phyloP scores from a whole-genome alignment of 2,329 filamentous ascomycete species.

The Scytalidium sp. region DNA sequence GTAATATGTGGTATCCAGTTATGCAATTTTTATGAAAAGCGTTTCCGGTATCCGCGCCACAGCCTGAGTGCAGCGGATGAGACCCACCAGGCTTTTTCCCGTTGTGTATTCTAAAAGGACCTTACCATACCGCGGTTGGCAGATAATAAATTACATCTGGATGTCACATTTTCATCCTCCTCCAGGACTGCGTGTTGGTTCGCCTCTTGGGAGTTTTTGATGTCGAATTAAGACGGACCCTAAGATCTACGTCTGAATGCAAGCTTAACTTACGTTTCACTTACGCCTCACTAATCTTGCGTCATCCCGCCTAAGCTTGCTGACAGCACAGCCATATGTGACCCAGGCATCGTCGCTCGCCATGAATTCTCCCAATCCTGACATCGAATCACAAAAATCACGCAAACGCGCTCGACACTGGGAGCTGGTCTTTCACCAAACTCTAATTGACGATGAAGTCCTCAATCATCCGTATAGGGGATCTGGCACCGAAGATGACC shows the following conservation, averaged over 20 bases:
- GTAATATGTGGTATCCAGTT: too few species aligned
- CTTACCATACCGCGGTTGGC: neutral
- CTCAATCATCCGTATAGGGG: conserved; percentile 40
- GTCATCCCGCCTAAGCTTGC: too few species aligned
- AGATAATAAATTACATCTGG: neutral
- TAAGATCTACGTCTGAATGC: too few species aligned
- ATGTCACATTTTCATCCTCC: neutral
- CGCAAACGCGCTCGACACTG: conserved; percentile 26
- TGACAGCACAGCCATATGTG: conserved; percentile 62
- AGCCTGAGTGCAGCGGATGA: neutral
- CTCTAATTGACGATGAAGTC: conserved; percentile 41
- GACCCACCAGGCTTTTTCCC: neutral
- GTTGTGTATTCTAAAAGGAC: neutral
- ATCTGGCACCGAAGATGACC: conserved; percentile 51
- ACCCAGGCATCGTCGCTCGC: conserved; percentile 37
- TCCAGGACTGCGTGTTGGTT: neutral
- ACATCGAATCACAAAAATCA: neutral
- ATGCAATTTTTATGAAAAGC: too few species aligned
- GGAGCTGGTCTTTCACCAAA: conserved; percentile 41
- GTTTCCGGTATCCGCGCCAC: too few species aligned
- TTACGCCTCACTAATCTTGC: too few species aligned
- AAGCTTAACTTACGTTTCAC: too few species aligned
- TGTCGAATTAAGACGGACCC: too few species aligned
- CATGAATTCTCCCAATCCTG: neutral
- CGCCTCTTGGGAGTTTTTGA: too few species aligned